phyloP scores from a whole-genome alignment of 2,329 filamentous ascomycete genomes.

The Colletotrichum gloeosporioides region DNA sequence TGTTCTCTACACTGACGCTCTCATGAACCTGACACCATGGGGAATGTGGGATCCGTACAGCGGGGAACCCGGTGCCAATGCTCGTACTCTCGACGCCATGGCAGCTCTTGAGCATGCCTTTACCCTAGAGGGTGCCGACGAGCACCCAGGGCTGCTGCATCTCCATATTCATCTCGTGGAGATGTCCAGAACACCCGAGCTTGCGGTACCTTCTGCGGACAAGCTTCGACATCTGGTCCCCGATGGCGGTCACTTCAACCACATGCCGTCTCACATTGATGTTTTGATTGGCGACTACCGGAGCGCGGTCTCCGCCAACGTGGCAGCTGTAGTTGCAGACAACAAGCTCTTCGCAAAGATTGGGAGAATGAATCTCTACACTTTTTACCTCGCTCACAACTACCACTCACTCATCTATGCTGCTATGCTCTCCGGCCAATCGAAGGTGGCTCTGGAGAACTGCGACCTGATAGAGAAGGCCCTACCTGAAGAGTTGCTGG shows the following conservation, averaged over 20 bases:
- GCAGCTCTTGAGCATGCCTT: conserved; percentile 22
- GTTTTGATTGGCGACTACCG: conserved; percentile 59
- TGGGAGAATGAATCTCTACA: conserved; percentile 69
- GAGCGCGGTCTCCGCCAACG: conserved; percentile 69
- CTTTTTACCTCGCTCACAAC: conserved; percentile 75
- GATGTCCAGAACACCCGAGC: conserved; percentile 27
- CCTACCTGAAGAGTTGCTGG: conserved; percentile 67
- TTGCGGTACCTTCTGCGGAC: conserved; percentile 24
- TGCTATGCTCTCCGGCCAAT: conserved; percentile 78
- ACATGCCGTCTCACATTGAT: conserved; percentile 29
- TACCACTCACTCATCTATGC: conserved; percentile 79
- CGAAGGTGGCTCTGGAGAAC: conserved; percentile 64
- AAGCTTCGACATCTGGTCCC: conserved; percentile 25
- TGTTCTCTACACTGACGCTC: conserved; percentile 25
- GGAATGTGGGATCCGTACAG: conserved; percentile 18
- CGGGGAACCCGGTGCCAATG: conserved; percentile 10
- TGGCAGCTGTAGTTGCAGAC: conserved; percentile 69
- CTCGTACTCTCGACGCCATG: not conserved
- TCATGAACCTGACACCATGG: conserved; percentile 25
- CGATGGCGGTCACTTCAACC: conserved; percentile 26
- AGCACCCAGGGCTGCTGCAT: conserved; percentile 25
- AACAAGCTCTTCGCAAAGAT: conserved; percentile 69
- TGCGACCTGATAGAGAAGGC: conserved; percentile 62
- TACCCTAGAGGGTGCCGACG: conserved; percentile 19
- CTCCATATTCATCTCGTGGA: conserved; percentile 31